phyloP scores from a whole-genome alignment of 768 basidiomycete species.

The Hortiboletus campestris region DNA sequence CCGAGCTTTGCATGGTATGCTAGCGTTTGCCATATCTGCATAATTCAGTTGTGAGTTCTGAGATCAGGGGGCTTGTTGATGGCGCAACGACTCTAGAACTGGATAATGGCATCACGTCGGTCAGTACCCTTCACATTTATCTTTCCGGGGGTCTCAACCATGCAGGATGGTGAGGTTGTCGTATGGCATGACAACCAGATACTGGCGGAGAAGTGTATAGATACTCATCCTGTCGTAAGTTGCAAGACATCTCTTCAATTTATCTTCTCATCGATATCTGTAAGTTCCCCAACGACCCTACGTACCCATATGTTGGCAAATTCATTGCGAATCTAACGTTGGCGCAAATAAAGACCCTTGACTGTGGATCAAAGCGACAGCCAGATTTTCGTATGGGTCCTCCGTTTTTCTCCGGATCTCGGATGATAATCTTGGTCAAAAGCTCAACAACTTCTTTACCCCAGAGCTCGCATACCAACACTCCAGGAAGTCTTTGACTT shows the following conservation, averaged over 20 bases:
- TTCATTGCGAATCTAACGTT: slow-evolving; percentile 74
- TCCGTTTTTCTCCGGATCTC: not conserved
- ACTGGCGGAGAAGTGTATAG: slow-evolving; percentile 58
- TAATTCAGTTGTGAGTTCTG: slow-evolving; percentile 3
- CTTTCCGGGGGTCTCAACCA: slow-evolving; percentile 3
- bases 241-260: not conserved
- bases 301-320: slow-evolving; percentile 76
- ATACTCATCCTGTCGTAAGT: slow-evolving; percentile 63
- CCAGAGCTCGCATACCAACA: slow-evolving; percentile 70
- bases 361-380: slow-evolving; percentile 72
- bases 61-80: slow-evolving; percentile 64
- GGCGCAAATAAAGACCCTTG: slow-evolving; percentile 74
- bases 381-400: slow-evolving; percentile 52
- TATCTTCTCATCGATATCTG: not conserved
- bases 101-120: slow-evolving; percentile 76
- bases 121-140: slow-evolving; percentile 21
- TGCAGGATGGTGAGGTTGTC: slow-evolving; percentile 69
- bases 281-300: slow-evolving; percentile 56
- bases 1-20: slow-evolving; percentile 73
- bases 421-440: slow-evolving; percentile 1
- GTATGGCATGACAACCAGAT: slow-evolving; percentile 83
- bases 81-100: slow-evolving; percentile 76
- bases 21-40: slow-evolving; percentile 7
- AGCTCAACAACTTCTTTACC: slow-evolving; percentile 67
- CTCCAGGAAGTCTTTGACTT: slow-evolving; percentile 74